These are phyloP conservation scores for Toxoplasma gondii DNA, from an alignment of 169 alveolate genomes.

Conservation along the genomic window DNA sequence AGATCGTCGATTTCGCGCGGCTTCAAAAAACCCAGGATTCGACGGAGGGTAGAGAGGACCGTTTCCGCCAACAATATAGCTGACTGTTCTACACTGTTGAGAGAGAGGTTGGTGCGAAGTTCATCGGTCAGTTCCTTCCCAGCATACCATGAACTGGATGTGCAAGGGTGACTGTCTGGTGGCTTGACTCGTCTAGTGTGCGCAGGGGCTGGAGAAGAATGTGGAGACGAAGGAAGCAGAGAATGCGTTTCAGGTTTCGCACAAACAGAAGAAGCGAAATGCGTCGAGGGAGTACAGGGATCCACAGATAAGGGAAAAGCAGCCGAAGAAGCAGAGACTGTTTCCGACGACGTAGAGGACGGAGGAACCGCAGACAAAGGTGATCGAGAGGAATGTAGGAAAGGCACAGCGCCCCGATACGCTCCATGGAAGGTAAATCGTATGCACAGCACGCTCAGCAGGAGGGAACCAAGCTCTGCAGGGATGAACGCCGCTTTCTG, in stretches of 20 bases:
- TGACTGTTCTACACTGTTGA: background rate
- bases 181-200: no score
- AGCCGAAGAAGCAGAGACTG: no score
- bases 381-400: background rate
- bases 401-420: background rate
- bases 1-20: background rate
- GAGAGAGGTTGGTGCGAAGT: no score
- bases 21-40: background rate
- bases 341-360: background rate
- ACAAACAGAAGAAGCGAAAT: no score
- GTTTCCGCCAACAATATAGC: background rate
- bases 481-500: background rate
- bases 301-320: no score
- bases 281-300: no score
- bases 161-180: no score
- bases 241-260: no score
- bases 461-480: background rate
- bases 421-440: background rate
- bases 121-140: no score
- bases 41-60: background rate
- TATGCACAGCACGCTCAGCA: background rate
- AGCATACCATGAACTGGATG: no score
- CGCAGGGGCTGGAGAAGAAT: no score
- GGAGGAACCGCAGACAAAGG: background rate
- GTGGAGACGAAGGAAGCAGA: no score